phyloP scores from a whole-genome alignment of 768 basidiomycete genomes.

The Lentinula edodes region DNA sequence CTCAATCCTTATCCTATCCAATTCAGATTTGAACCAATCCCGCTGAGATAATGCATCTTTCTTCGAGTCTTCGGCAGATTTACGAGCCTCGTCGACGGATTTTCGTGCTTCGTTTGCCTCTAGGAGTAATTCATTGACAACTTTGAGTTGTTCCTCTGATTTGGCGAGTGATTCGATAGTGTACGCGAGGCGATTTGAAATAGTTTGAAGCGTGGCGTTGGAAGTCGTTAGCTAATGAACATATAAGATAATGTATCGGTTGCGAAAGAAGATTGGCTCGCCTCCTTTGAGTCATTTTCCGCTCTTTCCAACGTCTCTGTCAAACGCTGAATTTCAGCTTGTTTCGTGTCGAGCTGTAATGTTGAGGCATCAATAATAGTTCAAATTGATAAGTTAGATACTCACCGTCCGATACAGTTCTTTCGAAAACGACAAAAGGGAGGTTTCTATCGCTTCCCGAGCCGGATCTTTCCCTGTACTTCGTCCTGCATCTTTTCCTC shows the following conservation, averaged over 20 bases:
- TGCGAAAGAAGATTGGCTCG: neutral
- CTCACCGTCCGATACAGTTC: neutral
- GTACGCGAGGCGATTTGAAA: neutral
- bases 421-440: neutral
- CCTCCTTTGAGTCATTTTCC: neutral
- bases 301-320: neutral
- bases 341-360: neutral
- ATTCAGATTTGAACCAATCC: neutral
- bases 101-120: neutral
- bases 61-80: neutral
- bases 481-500: neutral
- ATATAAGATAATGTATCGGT: neutral
- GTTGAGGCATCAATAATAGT: too few species aligned
- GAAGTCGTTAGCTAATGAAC: neutral
- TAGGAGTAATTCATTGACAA: neutral
- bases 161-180: neutral
- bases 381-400: neutral
- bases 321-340: neutral
- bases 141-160: neutral
- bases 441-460: neutral
- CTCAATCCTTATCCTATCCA: neutral
- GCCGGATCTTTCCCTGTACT: neutral
- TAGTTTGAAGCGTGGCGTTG: neutral
- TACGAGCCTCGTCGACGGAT: neutral
- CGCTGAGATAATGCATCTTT: neutral